Percentiles rank a stretch among this genome's conserved stretches.
Evolutionary conservation across 2,329 filamentous ascomycete species (phyloP).

Genomic region (Tolypocladium endophyticum): DNA sequence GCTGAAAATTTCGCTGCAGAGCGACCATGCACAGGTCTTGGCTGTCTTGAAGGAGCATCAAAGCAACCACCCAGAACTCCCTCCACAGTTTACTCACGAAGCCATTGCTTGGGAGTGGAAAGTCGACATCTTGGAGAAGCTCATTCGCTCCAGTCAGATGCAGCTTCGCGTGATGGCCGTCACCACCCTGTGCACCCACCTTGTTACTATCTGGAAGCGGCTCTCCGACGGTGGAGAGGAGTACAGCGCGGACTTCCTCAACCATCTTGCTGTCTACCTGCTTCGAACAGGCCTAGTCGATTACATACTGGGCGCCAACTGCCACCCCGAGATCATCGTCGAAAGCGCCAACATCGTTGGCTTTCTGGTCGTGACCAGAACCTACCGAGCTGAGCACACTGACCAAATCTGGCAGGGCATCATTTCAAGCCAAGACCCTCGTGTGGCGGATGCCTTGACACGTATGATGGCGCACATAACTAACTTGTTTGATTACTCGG

Average conservation of each 20-base stretch:
- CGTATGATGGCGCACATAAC: slow-evolving; percentile 46
- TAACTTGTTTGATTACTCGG: slow-evolving; percentile 34
- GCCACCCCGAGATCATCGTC: slow-evolving; percentile 80
- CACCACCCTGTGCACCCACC: slow-evolving; percentile 58
- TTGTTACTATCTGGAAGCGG: slow-evolving; percentile 56
- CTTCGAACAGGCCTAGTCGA: slow-evolving; percentile 62
- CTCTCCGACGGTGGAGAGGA: slow-evolving; percentile 36
- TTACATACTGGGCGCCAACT: slow-evolving; percentile 83
- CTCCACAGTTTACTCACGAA: slow-evolving; percentile 28
- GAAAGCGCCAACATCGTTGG: slow-evolving; percentile 76
- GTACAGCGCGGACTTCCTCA: slow-evolving; percentile 39
- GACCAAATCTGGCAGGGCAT: slow-evolving; percentile 80
- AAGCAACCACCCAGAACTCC: slow-evolving; percentile 23
- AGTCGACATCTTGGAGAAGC: slow-evolving; percentile 55
- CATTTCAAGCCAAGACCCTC: slow-evolving; percentile 68
- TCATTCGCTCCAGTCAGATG: slow-evolving; percentile 81
- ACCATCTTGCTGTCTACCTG: slow-evolving; percentile 60
- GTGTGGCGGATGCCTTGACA: slow-evolving; percentile 72
- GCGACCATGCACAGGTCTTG: slow-evolving; percentile 23
- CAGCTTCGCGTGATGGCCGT: slow-evolving; percentile 75
- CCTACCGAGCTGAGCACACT: slow-evolving; percentile 61
- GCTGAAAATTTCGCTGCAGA: slow-evolving; percentile 28
- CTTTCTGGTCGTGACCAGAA: slow-evolving; percentile 71
- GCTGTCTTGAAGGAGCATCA: slow-evolving; percentile 15
- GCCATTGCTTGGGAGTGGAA: slow-evolving; percentile 56